These are phyloP conservation scores for Cichorium intybus DNA, from an alignment of 140 eudicot species.

Conservation along the genomic window DNA sequence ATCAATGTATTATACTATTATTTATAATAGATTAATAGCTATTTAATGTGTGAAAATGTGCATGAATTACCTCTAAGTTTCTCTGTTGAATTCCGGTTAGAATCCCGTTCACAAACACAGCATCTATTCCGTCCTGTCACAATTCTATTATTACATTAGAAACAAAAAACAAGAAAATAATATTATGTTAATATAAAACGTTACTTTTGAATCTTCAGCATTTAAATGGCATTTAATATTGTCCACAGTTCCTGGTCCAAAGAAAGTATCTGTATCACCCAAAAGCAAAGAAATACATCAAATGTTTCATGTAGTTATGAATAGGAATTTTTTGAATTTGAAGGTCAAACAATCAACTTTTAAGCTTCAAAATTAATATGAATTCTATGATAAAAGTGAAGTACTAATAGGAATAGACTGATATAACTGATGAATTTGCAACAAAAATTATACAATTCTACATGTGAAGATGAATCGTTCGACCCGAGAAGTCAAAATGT, in stretches of 20 bases:
- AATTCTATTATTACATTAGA: neutral
- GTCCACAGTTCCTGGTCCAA: slow-evolving; percentile 82
- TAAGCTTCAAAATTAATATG: neutral
- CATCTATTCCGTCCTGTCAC: slow-evolving; percentile 78
- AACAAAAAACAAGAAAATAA: neutral
- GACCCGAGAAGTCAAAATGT: slow-evolving; percentile 21
- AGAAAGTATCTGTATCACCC: slow-evolving; percentile 72
- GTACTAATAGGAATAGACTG: neutral
- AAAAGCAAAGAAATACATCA: slow-evolving; percentile 3
- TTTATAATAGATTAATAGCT: no score
- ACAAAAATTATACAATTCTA: neutral
- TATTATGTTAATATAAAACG: slow-evolving; percentile 5
- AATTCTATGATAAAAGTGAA: neutral
- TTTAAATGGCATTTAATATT: slow-evolving; percentile 71
- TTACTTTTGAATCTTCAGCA: slow-evolving; percentile 60
- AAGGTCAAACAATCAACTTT: slow-evolving; percentile 20
- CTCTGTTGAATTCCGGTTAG: slow-evolving; percentile 86
- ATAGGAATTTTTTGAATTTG: neutral
- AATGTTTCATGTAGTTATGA: neutral
- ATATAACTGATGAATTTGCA: neutral
- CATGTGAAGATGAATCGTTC: neutral
- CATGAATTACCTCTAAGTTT: slow-evolving; percentile 89
- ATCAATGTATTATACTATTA: no score
- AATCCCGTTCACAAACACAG: slow-evolving; percentile 77
- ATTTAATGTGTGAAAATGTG: no score